Evolutionary conservation across 805 yeast species (phyloP).

Genomic region (Teunomyces lycoperdinae): DNA sequence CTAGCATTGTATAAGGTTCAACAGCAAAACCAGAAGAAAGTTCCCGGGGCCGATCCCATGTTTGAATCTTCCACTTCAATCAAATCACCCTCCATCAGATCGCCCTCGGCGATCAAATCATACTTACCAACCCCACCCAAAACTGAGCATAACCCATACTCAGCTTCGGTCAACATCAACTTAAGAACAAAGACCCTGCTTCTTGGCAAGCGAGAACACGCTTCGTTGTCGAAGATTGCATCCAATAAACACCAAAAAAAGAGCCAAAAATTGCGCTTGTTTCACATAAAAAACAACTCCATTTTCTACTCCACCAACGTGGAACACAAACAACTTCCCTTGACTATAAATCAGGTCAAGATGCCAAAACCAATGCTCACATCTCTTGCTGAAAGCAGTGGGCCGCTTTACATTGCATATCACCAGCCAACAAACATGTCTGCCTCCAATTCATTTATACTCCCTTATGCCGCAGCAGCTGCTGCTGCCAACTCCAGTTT

Average conservation of each 20-base stretch:
- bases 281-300: slow-evolving; percentile 36
- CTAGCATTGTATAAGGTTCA: slow-evolving; percentile 41
- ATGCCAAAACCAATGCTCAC: slow-evolving; percentile 11
- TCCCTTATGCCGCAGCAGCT: slow-evolving; percentile 2
- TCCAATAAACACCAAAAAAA: slow-evolving; percentile 13
- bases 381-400: slow-evolving; percentile 5
- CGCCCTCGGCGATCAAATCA: slow-evolving; percentile 5
- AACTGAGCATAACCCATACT: slow-evolving; percentile 5
- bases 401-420: not conserved
- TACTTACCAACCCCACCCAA: slow-evolving; percentile 7
- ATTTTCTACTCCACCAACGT: slow-evolving; percentile 21
- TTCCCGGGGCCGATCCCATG: not conserved
- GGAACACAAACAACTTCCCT: slow-evolving; percentile 11
- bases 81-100: slow-evolving; percentile 11
- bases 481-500: slow-evolving; percentile 8
- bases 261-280: slow-evolving; percentile 29
- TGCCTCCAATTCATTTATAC: slow-evolving; percentile 4
- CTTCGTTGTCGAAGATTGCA: slow-evolving; percentile 23
- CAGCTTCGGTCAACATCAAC: slow-evolving; percentile 22
- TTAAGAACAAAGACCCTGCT: slow-evolving; percentile 16
- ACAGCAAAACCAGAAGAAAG: not conserved
- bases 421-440: not conserved
- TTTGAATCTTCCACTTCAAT: not conserved
- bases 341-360: slow-evolving; percentile 7
- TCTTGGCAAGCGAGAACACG: slow-evolving; percentile 8